Percentiles rank a stretch among this genome's conserved stretches.
These are phyloP conservation scores for Rhizophlyctis rosea DNA, from an alignment of 192 early-diverging fungal genomes.

Conservation along the genomic window DNA sequence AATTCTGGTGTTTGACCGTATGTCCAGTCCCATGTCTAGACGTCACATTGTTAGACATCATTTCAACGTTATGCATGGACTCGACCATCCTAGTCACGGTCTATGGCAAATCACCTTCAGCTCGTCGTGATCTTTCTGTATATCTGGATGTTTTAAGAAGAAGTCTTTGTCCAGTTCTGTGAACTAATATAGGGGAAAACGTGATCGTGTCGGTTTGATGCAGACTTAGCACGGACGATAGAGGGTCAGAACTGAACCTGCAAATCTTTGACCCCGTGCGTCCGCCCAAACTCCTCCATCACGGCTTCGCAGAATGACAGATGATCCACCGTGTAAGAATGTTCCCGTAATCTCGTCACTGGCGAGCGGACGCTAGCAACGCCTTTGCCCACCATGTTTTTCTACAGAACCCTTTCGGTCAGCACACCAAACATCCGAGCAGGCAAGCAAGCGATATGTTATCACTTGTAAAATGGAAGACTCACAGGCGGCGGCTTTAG, in stretches of 20 bases:
- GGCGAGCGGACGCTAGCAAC: conserved; percentile 86
- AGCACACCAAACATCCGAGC: background rate
- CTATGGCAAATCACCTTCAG: conserved; percentile 29
- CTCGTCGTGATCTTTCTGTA: conserved; percentile 35
- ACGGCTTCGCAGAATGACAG: conserved; percentile 76
- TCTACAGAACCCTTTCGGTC: conserved; percentile 29
- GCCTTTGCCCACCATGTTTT: conserved; percentile 74
- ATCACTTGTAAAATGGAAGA: conserved; percentile 5
- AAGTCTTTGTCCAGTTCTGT: conserved; percentile 24
- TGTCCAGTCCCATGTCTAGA: conserved; percentile 80
- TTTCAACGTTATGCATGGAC: background rate
- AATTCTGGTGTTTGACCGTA: conserved; percentile 92
- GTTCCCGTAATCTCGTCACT: conserved; percentile 78
- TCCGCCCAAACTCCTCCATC: conserved; percentile 62
- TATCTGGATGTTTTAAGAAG: conserved; percentile 26
- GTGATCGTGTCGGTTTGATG: background rate
- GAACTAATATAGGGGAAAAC: conserved; percentile 24
- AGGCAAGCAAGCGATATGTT: background rate
- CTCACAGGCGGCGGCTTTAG: conserved; percentile 37
- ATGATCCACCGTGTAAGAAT: conserved; percentile 82
- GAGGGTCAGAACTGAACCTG: conserved; percentile 22
- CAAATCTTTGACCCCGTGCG: conserved; percentile 42
- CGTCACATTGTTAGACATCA: too few species aligned
- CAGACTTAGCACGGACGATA: background rate
- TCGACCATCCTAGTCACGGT: background rate